Conservation (phyloP, 1,284 basidiomycete species). For the Ceratobasidium theobromae region DNA sequence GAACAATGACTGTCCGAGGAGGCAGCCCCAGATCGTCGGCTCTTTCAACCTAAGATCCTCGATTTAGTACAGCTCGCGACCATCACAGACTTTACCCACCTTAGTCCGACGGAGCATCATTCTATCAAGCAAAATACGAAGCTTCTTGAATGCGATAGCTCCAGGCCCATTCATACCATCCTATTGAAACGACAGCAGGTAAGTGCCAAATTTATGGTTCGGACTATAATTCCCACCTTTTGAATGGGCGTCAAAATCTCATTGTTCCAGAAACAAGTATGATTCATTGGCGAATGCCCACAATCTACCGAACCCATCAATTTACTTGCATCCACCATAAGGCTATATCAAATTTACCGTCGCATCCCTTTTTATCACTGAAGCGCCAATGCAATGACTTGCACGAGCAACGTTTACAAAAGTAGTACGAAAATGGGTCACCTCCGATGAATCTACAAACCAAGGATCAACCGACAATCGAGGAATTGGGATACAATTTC, state of each 20-base stretch:
- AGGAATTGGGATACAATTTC: background rate
- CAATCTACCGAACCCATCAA: slow-evolving; percentile 57
- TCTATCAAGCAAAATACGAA: slow-evolving; percentile 83
- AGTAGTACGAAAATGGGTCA: slow-evolving; percentile 90
- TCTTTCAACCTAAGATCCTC: slow-evolving; percentile 68
- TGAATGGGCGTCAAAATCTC: slow-evolving; percentile 95
- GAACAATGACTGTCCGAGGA: slow-evolving; percentile 87
- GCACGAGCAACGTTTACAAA: slow-evolving; percentile 86
- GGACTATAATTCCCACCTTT: slow-evolving; percentile 51
- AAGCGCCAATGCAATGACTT: slow-evolving; percentile 93
- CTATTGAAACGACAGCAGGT: slow-evolving; percentile 25
- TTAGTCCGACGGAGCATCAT: slow-evolving; percentile 95
- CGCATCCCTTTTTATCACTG: slow-evolving; percentile 78
- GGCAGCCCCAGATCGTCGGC: slow-evolving; percentile 98
- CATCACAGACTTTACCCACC: slow-evolving; percentile 48
- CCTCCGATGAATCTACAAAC: slow-evolving; percentile 74
- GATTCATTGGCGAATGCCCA: slow-evolving; percentile 89
- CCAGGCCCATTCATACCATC: slow-evolving; percentile 74
- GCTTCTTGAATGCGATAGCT: slow-evolving; percentile 82
- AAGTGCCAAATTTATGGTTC: background rate
- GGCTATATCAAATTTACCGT: slow-evolving; percentile 55
- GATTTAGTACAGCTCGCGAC: background rate
- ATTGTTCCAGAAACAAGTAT: slow-evolving; percentile 89
- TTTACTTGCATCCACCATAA: background rate
- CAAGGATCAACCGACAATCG: background rate